Evolutionary conservation across 768 basidiomycete species (phyloP), one percentile per base, ranked within the genome.

Genomic region (Naganishia friedmannii): DNA sequence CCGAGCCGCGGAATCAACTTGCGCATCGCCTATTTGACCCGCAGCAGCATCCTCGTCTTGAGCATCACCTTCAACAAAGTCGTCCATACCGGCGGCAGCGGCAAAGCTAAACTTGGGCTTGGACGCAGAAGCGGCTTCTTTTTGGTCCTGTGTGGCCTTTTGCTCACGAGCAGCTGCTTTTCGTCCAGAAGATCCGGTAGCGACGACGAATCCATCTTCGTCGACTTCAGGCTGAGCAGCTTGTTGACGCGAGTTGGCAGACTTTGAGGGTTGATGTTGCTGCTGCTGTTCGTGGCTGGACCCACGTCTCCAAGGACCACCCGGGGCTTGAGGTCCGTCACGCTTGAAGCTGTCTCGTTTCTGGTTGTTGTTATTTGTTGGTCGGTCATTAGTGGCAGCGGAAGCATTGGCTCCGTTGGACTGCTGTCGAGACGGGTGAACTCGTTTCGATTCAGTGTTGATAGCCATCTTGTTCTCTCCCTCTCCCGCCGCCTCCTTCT

Each of bases 51-150:
- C 70, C 34, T 76, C 70, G 34, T 73, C 72, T 17, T 71, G 70
- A 26, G 71, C 73, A 19, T 73, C 74, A 15, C 42, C 42, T 21
- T 74, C 72, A 28, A 68, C 55, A 29, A 58, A 66, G 66, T 75
- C 76, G n/a, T 74, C 73, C 23, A 77, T 66, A 21, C 74, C 71
- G 29, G 90, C 89, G 46, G 88, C 92, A 67, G 84, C 88, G 0
- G 92, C 91, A 74, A 94, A 94, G 77, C 91, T 92, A 73, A 93
- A 83, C 5, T 86, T 84, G 0, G 91, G 88, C 66, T 90, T 85
- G 17, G 92, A 86, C 65, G 70, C 72, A 42, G 70, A 68, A 21
- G 32, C 46, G 21, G 45, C 56, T 13, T 71, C 69, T 10, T 65
- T 69, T 39, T 55, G 60, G 21, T 73, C 28, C 66, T 72, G 53